Conservation (phyloP, 306 rosid genomes). For the barrel medic (Medicago truncatula) region DNA sequence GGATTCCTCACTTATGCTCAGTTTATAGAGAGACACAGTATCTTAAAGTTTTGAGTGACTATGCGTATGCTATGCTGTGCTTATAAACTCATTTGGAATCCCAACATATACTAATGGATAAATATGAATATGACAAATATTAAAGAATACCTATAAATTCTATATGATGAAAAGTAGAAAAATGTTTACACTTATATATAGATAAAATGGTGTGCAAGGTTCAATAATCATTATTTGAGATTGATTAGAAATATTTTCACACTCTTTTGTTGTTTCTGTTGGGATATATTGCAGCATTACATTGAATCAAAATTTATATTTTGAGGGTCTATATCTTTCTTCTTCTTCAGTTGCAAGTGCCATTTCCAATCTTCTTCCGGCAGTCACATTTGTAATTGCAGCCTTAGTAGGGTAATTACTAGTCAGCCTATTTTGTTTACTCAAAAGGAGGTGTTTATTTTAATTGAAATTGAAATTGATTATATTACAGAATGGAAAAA, state of each 20-base stretch:
- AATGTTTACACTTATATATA: too few species aligned
- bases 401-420: conserved; percentile 45
- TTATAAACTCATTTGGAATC: too few species aligned
- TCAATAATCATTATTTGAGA: too few species aligned
- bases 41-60: too few species aligned
- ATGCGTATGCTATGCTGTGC: too few species aligned
- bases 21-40: too few species aligned
- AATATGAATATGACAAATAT: too few species aligned
- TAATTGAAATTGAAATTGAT: background rate
- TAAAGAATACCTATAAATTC: too few species aligned
- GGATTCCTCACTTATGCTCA: too few species aligned
- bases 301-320: conserved; percentile 49
- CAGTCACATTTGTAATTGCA: conserved; percentile 64
- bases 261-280: background rate
- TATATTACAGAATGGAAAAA: conserved; percentile 49
- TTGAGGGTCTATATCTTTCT: conserved; percentile 57
- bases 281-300: conserved; percentile 46
- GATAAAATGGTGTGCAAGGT: too few species aligned
- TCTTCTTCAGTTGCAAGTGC: conserved; percentile 61
- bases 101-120: too few species aligned
- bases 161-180: too few species aligned
- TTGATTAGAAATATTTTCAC: background rate
- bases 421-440: background rate
- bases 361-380: conserved; percentile 64
- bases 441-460: background rate